Base-by-base conservation (phyloP, 2,329 filamentous ascomycete genomes). In the Leptographium procerum region DNA sequence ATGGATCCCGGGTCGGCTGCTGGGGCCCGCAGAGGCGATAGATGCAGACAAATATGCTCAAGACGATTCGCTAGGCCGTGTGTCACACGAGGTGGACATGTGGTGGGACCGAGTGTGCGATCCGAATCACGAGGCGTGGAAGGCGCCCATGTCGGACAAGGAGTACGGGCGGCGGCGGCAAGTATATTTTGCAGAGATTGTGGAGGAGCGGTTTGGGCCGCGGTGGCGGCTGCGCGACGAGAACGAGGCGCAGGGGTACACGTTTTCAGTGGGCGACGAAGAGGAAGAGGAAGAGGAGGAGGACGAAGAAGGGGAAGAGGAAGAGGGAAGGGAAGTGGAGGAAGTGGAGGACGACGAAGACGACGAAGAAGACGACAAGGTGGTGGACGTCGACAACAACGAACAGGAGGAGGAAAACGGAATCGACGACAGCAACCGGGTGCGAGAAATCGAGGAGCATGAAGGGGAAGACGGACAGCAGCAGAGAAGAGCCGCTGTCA, bases 41-140 rank as follows among this genome's bases (percentile, higher is more conserved):
- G 75, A 83, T 43, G 69, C 71, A 24, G 77, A 83, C 64, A 83
- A 82, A 64, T 82, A 78, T 59, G 77, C 82, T 65, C 80, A 84
- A 65, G 82, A 86, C 65, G 74, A 73, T 33, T 70, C 73, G 11
- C 85, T 85, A 62, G 81, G 81, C 1, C 76, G 80, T 43, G 82
- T 86, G 0, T 86, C 83, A 1, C 74, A 81, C 61, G 83, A 86
- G 67, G 78, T 86, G 55, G 83, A 86, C 66, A 76, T 75, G 2
- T 86, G 83, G 83, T 86, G 83, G 82, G 74, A 81, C 51, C 76
- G 75, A 53, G 80, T 80, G 48, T 76, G 82, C 47, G 80, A 85
- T 61, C 78, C 79, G 2, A 85, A 85, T 64, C 79, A 79, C 60
- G 79, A 81, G 47, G 77, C 78, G 26, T 83, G 80, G 77, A 75